phyloP scores from a whole-genome alignment of 306 rosid genomes.

The Corylus heterophylla region DNA sequence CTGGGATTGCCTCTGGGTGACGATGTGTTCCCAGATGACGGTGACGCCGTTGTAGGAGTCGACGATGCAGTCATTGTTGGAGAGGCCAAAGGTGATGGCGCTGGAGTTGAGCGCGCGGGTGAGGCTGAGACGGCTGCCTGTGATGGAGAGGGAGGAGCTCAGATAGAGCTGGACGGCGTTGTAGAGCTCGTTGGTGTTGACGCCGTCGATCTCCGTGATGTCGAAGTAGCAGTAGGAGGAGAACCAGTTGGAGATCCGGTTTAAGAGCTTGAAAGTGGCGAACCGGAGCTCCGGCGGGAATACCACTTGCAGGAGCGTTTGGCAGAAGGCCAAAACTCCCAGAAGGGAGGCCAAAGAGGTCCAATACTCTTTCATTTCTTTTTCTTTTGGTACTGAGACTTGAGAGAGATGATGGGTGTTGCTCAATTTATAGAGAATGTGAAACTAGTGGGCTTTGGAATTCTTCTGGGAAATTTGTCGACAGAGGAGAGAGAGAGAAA shows the following conservation, averaged over 20 bases:
- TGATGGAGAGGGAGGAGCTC: conserved; percentile 66
- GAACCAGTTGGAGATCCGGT: conserved; percentile 61
- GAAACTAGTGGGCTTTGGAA: background rate
- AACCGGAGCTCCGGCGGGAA: conserved; percentile 94
- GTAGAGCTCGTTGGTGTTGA: conserved; percentile 97
- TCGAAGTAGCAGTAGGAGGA: conserved; percentile 85
- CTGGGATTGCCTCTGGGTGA: conserved; percentile 73
- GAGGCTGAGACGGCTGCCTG: conserved; percentile 71
- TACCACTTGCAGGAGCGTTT: conserved; percentile 66
- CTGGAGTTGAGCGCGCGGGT: conserved; percentile 86
- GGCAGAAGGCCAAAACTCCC: conserved; percentile 88
- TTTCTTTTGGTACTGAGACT: background rate
- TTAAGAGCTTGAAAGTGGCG: conserved; percentile 56
- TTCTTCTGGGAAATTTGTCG: conserved; percentile 11
- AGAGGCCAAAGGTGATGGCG: conserved; percentile 78
- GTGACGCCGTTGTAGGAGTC: conserved; percentile 69
- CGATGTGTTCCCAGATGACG: conserved; percentile 91
- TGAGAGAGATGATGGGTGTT: background rate
- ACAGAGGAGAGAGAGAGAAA: background rate
- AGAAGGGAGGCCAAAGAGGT: conserved; percentile 76
- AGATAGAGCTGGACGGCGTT: conserved; percentile 96
- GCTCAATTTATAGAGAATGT: conserved; percentile 46
- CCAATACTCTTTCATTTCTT: conserved; percentile 81
- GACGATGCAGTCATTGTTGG: conserved; percentile 82
- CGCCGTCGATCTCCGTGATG: conserved; percentile 94